Evolutionary conservation across 2,329 filamentous ascomycete species (phyloP), one percentile per base, ranked within the genome.

Genomic region (Stachybotrys echinatus): DNA sequence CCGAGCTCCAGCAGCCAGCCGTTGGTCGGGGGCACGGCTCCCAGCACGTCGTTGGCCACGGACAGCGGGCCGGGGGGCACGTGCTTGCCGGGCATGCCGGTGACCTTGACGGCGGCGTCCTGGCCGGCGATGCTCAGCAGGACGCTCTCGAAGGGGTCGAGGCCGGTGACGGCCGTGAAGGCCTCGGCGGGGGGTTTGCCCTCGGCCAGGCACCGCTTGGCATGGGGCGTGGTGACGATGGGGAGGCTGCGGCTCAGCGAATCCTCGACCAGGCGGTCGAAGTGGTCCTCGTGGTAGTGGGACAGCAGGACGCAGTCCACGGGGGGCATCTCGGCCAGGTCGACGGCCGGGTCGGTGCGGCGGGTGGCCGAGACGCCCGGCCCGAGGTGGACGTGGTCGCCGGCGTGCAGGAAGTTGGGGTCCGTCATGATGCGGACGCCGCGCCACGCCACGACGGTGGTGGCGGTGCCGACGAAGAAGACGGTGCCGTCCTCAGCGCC

Each of bases 1-100:
- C 83, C 82, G 10, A 87, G 65, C 61, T 87, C 82, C 4, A 87
- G 53, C 67, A 87, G 78, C 81, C 83, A 87, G 27, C 83, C 83
- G 58, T 85, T 86, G 1, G 79, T 84, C 2, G 82, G 84, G 5
- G 83, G 84, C 4, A 85, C 75, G 48, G 74, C 65, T 34, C 60
- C 50, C 3, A 71, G 54, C 6, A 71, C 21, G 27, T 71, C 61
- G 48, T 73, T 70, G 31, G 76, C 66, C 8, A 74, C 51, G 0
- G 58, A 53, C 12, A 71, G 53, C 3, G 55, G 52, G 0, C 69
- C 69, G 0, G 68, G 68, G 2, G 70, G 69, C 5, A 87, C 75
- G 59, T 87, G 83, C 58, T 85, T 84, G 2, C 81, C 84, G 1
- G 83, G 84, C 77, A 81, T 83, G 3, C 71, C 83, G 1, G 79